Evolutionary conservation across 2,329 filamentous ascomycete species (phyloP), one percentile per base, ranked within the genome.

Genomic region (Bipolaris victoriae): DNA sequence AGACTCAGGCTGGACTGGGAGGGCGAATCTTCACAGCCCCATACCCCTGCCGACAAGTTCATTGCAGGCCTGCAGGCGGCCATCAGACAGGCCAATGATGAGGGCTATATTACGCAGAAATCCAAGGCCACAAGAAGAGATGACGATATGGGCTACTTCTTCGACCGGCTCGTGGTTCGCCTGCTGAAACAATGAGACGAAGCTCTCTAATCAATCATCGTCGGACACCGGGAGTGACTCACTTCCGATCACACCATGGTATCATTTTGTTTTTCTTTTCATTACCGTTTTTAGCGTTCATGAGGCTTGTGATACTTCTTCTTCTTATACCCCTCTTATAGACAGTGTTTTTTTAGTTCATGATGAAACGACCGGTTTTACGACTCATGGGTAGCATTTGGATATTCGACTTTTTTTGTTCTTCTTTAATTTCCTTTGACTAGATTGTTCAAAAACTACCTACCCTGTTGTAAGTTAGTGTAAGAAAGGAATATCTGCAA

Each of bases 131-230:
- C 61, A 40, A 63, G 67, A 35, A 26, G 50, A 10, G 65, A 60
- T 6, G 67, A 68, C 9, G 73, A 75, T 11, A 76, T 77, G 72
- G 67, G 62, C 1, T 72, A 65, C 29, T 77, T 75, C 53, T 78
- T 78, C 49, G 76, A 78, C 53, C 61, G 76, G 24, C 50, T 77
- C 35, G 69, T 75, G 3, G 76, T 74, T 11, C 63, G 67, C 36
- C 54, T 78, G 46, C 57, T 77, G 31, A 41, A 49, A 26, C 18
- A 11, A 5, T 63, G 55, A 58, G 3, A 18, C 3, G 22, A 24
- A 13, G 7, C n/a, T 15, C 43, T 24, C 10, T 11, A 5, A 26
- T 43, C 16, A 35, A 3, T 5, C 13, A 24, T 39, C 3, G 7
- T 15, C 16, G 11, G n/a, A 10, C 9, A 10, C n/a, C 16, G 15